Percentiles rank a stretch among this genome's conserved stretches.
These are phyloP conservation scores for Trichophyton rubrum DNA, from an alignment of 2,329 filamentous ascomycete genomes.

Conservation along the genomic window DNA sequence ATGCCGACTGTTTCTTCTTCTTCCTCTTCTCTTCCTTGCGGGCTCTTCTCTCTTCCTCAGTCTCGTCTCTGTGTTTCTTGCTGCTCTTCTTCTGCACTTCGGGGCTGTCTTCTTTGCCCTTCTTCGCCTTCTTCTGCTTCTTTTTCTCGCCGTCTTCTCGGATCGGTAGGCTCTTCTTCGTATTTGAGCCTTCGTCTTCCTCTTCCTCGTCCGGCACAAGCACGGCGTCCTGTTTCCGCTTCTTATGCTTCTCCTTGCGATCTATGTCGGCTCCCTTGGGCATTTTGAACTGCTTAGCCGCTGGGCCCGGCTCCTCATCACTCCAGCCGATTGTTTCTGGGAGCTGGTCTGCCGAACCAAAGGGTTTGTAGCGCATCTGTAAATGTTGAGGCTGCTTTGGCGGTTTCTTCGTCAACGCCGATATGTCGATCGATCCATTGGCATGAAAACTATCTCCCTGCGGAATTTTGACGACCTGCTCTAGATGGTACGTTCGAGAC, in stretches of 20 bases:
- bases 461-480: slow-evolving; percentile 11
- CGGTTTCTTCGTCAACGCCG: slow-evolving; percentile 12
- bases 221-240: slow-evolving; percentile 24
- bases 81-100: slow-evolving; percentile 20
- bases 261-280: slow-evolving; percentile 18
- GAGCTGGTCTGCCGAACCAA: slow-evolving; percentile 24
- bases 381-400: slow-evolving; percentile 33
- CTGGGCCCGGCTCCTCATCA: slow-evolving; percentile 28
- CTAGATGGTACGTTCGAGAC: slow-evolving; percentile 17
- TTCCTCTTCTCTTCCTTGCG: slow-evolving; percentile 27
- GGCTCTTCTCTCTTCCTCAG: slow-evolving; percentile 22
- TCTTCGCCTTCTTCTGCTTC: background rate
- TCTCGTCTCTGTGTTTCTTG: slow-evolving; percentile 30
- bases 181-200: background rate
- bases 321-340: slow-evolving; percentile 27
- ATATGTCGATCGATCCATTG: background rate
- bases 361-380: slow-evolving; percentile 35
- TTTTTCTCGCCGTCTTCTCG: background rate
- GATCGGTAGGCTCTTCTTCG: slow-evolving; percentile 9
- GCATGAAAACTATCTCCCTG: slow-evolving; percentile 1
- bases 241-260: slow-evolving; percentile 21
- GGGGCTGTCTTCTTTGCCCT: slow-evolving; percentile 1
- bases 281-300: slow-evolving; percentile 23
- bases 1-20: slow-evolving; percentile 23
- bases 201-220: background rate